Evolutionary conservation across 768 basidiomycete genomes (phyloP), one percentile per base, ranked within the genome.

Genomic region (Russula olivacea): DNA sequence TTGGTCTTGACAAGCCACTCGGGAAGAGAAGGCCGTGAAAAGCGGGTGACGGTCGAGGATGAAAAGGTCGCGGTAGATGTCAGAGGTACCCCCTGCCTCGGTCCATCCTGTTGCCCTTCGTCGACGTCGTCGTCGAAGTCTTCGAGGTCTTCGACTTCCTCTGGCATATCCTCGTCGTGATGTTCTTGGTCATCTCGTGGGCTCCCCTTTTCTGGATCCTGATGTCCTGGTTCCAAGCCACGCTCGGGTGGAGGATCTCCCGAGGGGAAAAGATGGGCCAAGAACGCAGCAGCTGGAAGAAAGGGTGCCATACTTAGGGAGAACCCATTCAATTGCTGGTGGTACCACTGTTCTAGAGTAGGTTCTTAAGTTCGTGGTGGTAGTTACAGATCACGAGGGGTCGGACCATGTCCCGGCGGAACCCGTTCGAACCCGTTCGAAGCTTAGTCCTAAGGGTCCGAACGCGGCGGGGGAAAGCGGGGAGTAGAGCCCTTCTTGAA

Each of bases 1-100:
- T 66, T 68, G 15, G 40, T 6, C 54, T 66, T 69, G 34, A 66
- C n/a, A 3, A 67, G 54, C 52, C 61, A 70, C 3, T 23, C 19
- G 12, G 62, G 66, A 15, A 60, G 52, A 9, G 55, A 28, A 3
- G 65, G 67, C 23, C 65, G 67, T 12, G 30, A 14, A 32, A 55
- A 50, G 19, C 10, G 12, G 36, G 11, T 49, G 14, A 54, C 1
- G 5, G 52, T 48, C 14, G 58, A 41, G 14, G 58, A 50, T 5
- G 61, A 45, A 9, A 51, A 43, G 4, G 58, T 60, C 6, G 14
- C 36, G 4, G 63, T 25, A 19, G 40, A 15, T 10, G 40, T 17
- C 12, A 59, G 48, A 30, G 57, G 58, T 19, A 55, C 38, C 9
- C 54, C 58, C 38, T 28, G 63, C 17, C 38, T 45, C n/a, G 40